Conservation (phyloP, 495 filamentous ascomycete genomes). For the Trichoderma virens region DNA sequence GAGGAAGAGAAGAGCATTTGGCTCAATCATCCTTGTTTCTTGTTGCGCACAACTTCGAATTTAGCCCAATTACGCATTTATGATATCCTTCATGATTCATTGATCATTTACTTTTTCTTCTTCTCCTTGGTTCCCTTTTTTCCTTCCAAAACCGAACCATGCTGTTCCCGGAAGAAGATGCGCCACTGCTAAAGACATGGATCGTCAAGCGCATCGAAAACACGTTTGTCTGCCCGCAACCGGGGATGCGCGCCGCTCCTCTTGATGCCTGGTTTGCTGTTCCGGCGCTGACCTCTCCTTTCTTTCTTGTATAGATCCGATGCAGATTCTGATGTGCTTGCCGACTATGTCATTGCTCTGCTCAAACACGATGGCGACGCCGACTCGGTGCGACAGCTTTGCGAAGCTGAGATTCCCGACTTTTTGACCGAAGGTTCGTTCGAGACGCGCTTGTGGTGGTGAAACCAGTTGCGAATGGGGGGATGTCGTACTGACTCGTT, state of each 20-base stretch:
- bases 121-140: neutral
- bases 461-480: neutral
- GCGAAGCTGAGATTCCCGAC: conserved; percentile 73
- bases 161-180: conserved; percentile 73
- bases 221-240: conserved; percentile 53
- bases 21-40: neutral
- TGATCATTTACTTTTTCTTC: neutral
- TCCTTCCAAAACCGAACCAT: conserved; percentile 38
- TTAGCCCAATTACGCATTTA: neutral
- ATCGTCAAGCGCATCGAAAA: conserved; percentile 84
- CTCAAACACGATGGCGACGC: conserved; percentile 69
- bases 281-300: neutral
- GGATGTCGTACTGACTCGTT: neutral
- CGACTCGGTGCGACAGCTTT: conserved; percentile 64
- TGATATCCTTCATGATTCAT: neutral
- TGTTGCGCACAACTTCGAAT: neutral
- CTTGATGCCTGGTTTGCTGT: neutral
- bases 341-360: conserved; percentile 92
- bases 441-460: neutral
- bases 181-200: conserved; percentile 72
- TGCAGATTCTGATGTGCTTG: conserved; percentile 89
- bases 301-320: conserved; percentile 57
- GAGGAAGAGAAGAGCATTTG: neutral
- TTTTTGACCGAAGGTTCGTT: conserved; percentile 74
- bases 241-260: neutral